These are phyloP conservation scores for Paecilomyces formosus DNA, from an alignment of 2,329 filamentous ascomycete species.

Conservation along the genomic window DNA sequence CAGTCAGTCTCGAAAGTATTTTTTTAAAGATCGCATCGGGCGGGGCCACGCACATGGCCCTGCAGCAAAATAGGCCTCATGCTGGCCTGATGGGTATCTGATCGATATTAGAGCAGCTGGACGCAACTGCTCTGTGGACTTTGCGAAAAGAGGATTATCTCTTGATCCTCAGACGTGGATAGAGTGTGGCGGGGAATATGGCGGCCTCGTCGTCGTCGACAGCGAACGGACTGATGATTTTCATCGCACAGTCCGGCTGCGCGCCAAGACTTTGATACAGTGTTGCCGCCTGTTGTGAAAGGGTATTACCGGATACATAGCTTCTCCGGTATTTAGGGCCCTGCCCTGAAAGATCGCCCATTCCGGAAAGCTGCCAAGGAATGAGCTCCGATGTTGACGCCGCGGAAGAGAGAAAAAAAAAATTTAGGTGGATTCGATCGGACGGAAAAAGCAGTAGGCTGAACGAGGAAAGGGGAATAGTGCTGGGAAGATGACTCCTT, in stretches of 20 bases:
- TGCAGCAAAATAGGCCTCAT: constrained; percentile 97
- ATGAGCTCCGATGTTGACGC: not conserved
- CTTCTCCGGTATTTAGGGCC: not conserved
- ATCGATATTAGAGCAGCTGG: not conserved
- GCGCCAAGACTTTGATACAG: constrained; percentile 22
- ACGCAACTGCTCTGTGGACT: constrained; percentile 7
- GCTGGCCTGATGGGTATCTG: constrained; percentile 34
- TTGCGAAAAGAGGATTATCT: constrained; percentile 15
- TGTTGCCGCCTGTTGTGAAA: constrained; percentile 6
- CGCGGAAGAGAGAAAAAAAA: not conserved
- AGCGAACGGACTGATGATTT: constrained; percentile 28
- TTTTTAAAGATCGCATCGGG: not conserved
- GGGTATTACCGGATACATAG: constrained; percentile 1
- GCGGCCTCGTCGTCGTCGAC: constrained; percentile 19
- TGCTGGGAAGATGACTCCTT: not conserved
- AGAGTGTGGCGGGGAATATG: constrained; percentile 5
- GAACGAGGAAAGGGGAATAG: not conserved
- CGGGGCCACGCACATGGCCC: constrained; percentile 62
- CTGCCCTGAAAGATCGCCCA: not conserved
- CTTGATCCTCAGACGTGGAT: constrained; percentile 4
- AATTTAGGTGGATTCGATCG: not conserved
- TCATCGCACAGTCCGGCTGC: constrained; percentile 32
- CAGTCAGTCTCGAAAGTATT: not conserved
- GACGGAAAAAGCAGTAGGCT: not conserved
- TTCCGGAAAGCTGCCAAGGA: not conserved